These are phyloP conservation scores for Echinochloa phyllopogon DNA, from an alignment of 176 grass and related monocot genomes.

Conservation along the genomic window DNA sequence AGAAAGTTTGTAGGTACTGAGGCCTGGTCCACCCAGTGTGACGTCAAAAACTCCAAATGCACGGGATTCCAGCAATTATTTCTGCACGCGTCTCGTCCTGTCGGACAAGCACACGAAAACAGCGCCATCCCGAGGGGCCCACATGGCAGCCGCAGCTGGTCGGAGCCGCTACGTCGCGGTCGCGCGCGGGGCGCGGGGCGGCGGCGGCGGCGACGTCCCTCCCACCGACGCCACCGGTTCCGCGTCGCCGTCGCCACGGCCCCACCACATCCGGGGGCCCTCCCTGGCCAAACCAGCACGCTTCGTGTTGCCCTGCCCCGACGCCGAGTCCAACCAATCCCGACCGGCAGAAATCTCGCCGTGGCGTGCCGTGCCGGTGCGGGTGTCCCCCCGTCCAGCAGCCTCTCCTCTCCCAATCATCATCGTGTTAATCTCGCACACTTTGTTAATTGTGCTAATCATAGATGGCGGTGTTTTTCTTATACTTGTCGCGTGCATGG, in stretches of 20 bases:
- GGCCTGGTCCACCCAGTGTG: too few relatives aligned
- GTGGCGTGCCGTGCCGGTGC: conserved; percentile 12
- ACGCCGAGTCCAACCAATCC: not conserved
- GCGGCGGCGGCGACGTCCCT: not conserved
- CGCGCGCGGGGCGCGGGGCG: not conserved
- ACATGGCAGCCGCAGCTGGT: too few relatives aligned
- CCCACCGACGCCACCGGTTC: not conserved
- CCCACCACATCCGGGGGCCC: too few relatives aligned
- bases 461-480: not conserved
- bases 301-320: not conserved
- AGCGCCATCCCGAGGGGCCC: too few relatives aligned
- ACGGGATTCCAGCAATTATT: too few relatives aligned
- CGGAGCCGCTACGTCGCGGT: too few relatives aligned
- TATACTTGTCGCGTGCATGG: not conserved
- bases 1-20: too few relatives aligned
- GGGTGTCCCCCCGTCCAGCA: not conserved
- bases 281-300: not conserved
- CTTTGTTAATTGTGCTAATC: not conserved
- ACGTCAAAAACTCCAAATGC: too few relatives aligned
- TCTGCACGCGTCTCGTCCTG: too few relatives aligned
- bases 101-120: too few relatives aligned
- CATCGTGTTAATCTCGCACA: not conserved
- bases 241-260: not conserved
- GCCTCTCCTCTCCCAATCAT: not conserved
- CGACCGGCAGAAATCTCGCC: not conserved